phyloP scores from a whole-genome alignment of 2,329 filamentous ascomycete species.

The Pseudocercospora pini-densiflorae region DNA sequence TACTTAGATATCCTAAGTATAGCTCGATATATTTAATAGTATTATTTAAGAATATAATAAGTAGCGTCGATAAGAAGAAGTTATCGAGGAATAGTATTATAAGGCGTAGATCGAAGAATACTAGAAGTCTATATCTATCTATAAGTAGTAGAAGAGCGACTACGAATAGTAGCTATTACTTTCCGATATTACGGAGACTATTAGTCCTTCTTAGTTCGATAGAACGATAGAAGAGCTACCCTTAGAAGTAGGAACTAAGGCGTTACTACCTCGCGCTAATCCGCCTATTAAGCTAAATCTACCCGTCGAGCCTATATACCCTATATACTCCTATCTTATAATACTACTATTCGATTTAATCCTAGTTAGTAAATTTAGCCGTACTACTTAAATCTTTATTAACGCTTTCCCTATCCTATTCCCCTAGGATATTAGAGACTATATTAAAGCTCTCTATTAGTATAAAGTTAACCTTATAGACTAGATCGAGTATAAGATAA shows the following conservation, averaged over 20 bases:
- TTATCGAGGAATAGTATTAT: neutral
- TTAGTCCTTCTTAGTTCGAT: neutral
- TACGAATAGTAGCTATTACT: neutral
- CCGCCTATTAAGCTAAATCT: neutral
- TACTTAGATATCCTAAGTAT: neutral
- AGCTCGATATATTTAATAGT: neutral
- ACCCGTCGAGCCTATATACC: neutral
- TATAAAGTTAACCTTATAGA: neutral
- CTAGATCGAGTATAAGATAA: neutral
- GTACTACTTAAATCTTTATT: neutral
- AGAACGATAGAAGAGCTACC: neutral
- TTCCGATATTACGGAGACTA: neutral
- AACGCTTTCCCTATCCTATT: neutral
- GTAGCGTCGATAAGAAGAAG: neutral
- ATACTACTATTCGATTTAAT: neutral
- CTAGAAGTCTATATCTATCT: neutral
- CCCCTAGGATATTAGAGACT: neutral
- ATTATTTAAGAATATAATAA: neutral
- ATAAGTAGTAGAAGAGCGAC: neutral
- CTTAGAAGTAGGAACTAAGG: neutral
- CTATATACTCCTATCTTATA: neutral
- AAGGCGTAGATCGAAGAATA: neutral
- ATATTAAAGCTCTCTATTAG: neutral
- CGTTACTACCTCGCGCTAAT: neutral
- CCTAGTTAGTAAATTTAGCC: neutral